Evolutionary conservation across 2,329 filamentous ascomycete genomes (phyloP).

Genomic region (Setomelanomma holmii): DNA sequence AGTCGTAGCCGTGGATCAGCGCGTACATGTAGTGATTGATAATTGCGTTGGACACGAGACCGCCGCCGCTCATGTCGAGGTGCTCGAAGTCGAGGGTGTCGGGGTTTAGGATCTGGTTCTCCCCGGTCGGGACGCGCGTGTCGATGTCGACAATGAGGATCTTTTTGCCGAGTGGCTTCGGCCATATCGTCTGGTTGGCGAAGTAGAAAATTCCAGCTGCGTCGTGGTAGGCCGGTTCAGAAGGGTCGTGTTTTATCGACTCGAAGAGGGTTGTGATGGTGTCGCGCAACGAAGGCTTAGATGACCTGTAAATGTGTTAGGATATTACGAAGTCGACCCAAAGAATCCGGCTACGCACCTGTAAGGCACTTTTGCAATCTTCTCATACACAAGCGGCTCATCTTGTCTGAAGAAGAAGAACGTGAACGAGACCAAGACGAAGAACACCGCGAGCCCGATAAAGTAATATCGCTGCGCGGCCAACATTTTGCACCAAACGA

Average conservation of each 20-base stretch:
- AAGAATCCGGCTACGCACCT: constrained; percentile 6
- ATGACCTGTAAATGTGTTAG: constrained; percentile 6
- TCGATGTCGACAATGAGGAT: constrained; percentile 23
- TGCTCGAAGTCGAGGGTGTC: constrained; percentile 28
- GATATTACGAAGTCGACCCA: not conserved
- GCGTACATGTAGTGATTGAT: constrained; percentile 32
- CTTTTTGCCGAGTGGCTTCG: constrained; percentile 26
- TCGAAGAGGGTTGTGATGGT: constrained; percentile 23
- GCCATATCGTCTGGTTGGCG: constrained; percentile 24
- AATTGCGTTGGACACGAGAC: constrained; percentile 28
- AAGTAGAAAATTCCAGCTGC: constrained; percentile 17
- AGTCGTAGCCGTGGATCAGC: constrained; percentile 56
- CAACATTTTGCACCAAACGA: constrained; percentile 17
- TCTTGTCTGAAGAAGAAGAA: constrained; percentile 17
- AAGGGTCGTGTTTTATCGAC: constrained; percentile 20
- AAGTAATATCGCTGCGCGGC: constrained; percentile 19
- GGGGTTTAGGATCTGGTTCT: constrained; percentile 30
- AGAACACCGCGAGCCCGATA: constrained; percentile 16
- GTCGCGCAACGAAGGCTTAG: constrained; percentile 17
- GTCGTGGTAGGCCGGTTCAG: constrained; percentile 14
- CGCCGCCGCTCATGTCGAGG: constrained; percentile 29
- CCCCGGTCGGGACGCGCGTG: constrained; percentile 28
- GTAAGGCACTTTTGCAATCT: constrained; percentile 11
- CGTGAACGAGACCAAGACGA: constrained; percentile 13
- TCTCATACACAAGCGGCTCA: constrained; percentile 5